Conservation (phyloP, 768 basidiomycete species). For the Termitomyces sp. region DNA sequence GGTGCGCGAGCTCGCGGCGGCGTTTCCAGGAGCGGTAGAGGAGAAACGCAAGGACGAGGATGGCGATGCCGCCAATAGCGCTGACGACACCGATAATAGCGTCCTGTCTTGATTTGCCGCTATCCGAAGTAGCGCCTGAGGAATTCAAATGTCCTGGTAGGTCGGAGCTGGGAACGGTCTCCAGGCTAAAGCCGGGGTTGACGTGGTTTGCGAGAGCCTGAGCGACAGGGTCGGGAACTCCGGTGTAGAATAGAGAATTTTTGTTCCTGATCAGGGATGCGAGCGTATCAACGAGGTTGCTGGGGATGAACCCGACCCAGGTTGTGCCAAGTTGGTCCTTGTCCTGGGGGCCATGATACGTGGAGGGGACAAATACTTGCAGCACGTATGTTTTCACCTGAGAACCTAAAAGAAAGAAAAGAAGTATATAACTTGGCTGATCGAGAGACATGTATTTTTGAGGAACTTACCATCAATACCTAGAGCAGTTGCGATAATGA, state of each 20-base stretch:
- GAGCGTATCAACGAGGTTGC: conserved; percentile 47
- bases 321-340: conserved; percentile 52
- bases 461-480: conserved; percentile 22
- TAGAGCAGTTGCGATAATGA: conserved; percentile 27
- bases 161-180: conserved; percentile 36
- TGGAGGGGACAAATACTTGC: conserved; percentile 59
- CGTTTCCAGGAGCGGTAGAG: conserved; percentile 63
- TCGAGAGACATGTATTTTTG: conserved; percentile 2
- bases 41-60: conserved; percentile 69
- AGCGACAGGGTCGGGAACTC: conserved; percentile 35
- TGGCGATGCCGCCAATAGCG: conserved; percentile 71
- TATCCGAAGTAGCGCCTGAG: conserved; percentile 23
- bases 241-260: conserved; percentile 62
- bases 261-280: conserved; percentile 56
- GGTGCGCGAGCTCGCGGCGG: conserved; percentile 63
- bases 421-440: neutral
- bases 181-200: conserved; percentile 59
- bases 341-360: conserved; percentile 47
- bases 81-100: conserved; percentile 91
- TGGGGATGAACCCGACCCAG: conserved; percentile 68
- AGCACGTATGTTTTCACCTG: conserved; percentile 47
- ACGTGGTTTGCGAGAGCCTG: conserved; percentile 60
- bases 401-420: conserved; percentile 18
- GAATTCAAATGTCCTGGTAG: conserved; percentile 9
- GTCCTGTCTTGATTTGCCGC: conserved; percentile 56